These are phyloP conservation scores for Moesziomyces parantarcticus DNA, from an alignment of 1,284 basidiomycete genomes.

Conservation along the genomic window DNA sequence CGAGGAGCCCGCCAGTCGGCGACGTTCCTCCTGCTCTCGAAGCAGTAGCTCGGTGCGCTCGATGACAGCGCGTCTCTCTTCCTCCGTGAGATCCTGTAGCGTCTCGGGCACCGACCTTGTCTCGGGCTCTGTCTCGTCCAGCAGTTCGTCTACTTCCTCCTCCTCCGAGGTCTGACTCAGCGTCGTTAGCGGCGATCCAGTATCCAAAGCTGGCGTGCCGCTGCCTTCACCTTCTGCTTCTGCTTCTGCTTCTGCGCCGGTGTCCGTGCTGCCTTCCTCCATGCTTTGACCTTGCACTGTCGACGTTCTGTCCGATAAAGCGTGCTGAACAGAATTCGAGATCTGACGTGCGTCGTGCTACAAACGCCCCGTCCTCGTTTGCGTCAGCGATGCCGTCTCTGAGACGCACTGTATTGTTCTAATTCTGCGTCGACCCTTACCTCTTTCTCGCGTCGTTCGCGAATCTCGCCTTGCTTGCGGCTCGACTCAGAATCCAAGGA, in stretches of 20 bases:
- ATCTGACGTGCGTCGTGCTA: too few species aligned
- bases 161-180: neutral
- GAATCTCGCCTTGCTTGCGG: neutral
- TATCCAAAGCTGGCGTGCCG: slow-evolving; percentile 1
- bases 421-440: neutral
- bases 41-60: neutral
- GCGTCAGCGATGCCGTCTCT: too few species aligned
- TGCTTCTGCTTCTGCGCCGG: too few species aligned
- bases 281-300: neutral
- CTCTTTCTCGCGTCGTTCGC: neutral
- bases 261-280: neutral
- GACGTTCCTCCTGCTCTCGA: neutral
- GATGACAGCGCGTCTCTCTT: neutral
- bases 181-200: slow-evolving; percentile 20
- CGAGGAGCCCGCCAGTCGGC: too few species aligned
- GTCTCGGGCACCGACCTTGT: neutral
- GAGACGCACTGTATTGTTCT: too few species aligned
- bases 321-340: neutral
- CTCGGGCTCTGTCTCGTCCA: slow-evolving; percentile 5
- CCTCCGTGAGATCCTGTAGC: neutral
- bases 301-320: neutral
- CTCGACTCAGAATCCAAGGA: too few species aligned
- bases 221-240: too few species aligned
- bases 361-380: too few species aligned
- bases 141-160: slow-evolving; percentile 10